phyloP scores from a whole-genome alignment of 306 rosid species.

The Acacia melanoxylon region DNA sequence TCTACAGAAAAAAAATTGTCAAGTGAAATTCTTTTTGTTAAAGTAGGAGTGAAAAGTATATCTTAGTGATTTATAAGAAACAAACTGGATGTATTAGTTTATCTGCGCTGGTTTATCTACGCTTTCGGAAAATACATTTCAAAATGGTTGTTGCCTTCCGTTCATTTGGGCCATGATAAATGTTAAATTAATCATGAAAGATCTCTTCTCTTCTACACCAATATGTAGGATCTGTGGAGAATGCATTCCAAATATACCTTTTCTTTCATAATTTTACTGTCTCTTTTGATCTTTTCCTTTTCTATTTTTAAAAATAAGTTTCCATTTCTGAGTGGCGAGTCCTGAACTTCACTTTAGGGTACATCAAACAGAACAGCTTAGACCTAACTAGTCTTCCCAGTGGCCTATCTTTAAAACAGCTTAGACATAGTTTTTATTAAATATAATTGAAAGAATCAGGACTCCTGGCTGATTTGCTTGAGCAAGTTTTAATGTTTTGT shows the following conservation, averaged over 20 bases:
- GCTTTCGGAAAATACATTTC: neutral
- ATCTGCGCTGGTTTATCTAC: neutral
- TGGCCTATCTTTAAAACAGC: neutral
- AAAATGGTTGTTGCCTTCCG: neutral
- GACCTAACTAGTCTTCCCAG: neutral
- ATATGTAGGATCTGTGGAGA: neutral
- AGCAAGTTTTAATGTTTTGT: conserved; percentile 8
- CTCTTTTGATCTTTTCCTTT: neutral
- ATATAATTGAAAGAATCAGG: neutral
- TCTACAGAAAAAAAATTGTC: neutral
- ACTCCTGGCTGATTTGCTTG: conserved; percentile 4
- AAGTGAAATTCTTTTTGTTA: conserved; percentile 6
- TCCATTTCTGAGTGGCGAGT: neutral
- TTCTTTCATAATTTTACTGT: neutral
- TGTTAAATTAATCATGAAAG: neutral
- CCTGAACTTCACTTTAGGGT: neutral
- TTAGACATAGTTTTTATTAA: neutral
- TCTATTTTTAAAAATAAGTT: too few species aligned
- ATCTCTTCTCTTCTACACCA: neutral
- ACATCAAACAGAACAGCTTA: neutral
- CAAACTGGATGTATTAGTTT: neutral
- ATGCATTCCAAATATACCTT: neutral
- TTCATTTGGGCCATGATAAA: conserved; percentile 7
- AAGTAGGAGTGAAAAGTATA: neutral
- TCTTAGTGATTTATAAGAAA: neutral